A percentile compares a stretch with the other conserved stretches of the same genome.
phyloP scores from a whole-genome alignment of 2,329 filamentous ascomycete species.

The Aspergillus sp. region DNA sequence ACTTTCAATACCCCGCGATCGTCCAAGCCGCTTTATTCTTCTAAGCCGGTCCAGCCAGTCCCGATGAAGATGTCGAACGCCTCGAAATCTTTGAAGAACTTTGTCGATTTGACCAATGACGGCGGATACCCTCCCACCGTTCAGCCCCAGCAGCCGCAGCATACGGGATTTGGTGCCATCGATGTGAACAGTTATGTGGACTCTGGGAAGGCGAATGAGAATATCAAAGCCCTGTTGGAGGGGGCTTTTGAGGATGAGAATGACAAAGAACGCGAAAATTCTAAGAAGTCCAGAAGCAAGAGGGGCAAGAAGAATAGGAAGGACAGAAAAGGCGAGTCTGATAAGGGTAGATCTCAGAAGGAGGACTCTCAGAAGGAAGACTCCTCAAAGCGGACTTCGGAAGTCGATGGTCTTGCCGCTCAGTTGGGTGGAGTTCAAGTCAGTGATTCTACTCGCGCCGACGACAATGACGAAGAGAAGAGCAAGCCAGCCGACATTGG shows the following conservation, averaged over 20 bases:
- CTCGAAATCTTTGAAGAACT: conserved; percentile 35
- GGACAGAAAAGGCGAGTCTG: conserved; percentile 11
- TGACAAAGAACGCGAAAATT: conserved; percentile 33
- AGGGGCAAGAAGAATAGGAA: conserved; percentile 12
- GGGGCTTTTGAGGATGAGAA: conserved; percentile 44
- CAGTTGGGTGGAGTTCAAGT: conserved; percentile 36
- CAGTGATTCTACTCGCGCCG: conserved; percentile 14
- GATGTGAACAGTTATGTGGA: conserved; percentile 46
- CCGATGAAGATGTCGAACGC: conserved; percentile 31
- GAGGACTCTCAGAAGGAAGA: conserved; percentile 6
- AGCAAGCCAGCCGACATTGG: conserved; percentile 39
- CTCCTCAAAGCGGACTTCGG: conserved; percentile 15
- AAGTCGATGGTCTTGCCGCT: conserved; percentile 35
- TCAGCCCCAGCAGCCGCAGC: conserved; percentile 30
- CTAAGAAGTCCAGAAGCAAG: conserved; percentile 7
- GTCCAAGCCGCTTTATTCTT: conserved; percentile 45
- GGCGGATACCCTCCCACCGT: conserved; percentile 41
- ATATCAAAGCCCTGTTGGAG: conserved; percentile 43
- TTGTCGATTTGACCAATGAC: conserved; percentile 42
- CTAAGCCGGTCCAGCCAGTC: conserved; percentile 32
- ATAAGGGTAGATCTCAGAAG: conserved; percentile 7
- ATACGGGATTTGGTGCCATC: conserved; percentile 44
- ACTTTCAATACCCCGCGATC: conserved; percentile 42
- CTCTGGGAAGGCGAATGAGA: conserved; percentile 41
- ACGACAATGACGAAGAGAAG: conserved; percentile 30